Evolutionary conservation across 73 alveolate genomes (phyloP).

Genomic region (Blepharisma stoltei): DNA sequence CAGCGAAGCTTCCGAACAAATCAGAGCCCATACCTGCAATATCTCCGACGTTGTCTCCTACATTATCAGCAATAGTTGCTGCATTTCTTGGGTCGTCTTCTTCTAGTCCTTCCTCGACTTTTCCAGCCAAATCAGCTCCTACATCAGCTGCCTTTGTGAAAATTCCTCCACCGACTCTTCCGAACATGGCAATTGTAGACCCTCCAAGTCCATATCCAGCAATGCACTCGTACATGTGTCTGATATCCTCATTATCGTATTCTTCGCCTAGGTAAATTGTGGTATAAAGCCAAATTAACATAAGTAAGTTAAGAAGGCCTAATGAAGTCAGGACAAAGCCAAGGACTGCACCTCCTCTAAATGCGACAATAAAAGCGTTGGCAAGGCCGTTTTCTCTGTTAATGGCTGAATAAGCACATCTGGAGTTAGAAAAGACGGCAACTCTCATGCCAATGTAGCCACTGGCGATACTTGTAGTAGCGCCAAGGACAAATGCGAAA

Average conservation of each 20-base stretch:
- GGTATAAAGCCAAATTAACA: slow-evolving; percentile 57
- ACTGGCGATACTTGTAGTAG: slow-evolving; percentile 63
- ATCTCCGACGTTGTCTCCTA: slow-evolving; percentile 97
- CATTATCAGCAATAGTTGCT: slow-evolving; percentile 97
- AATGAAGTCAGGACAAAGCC: slow-evolving; percentile 85
- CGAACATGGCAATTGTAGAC: slow-evolving; percentile 93
- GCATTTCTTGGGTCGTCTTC: slow-evolving; percentile 94
- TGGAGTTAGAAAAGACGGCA: slow-evolving; percentile 71
- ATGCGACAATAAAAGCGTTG: slow-evolving; percentile 70
- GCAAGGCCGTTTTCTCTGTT: slow-evolving; percentile 49
- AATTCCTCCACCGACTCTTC: slow-evolving; percentile 99
- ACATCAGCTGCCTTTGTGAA: slow-evolving; percentile 98
- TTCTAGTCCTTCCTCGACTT: slow-evolving; percentile 76
- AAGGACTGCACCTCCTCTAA: slow-evolving; percentile 82
- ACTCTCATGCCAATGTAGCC: slow-evolving; percentile 91
- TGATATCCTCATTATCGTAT: slow-evolving; percentile 29
- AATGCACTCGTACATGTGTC: slow-evolving; percentile 73
- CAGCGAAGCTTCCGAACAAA: slow-evolving; percentile 96
- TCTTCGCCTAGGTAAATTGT: slow-evolving; percentile 29
- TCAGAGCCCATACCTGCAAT: slow-evolving; percentile 99
- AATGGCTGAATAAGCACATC: slow-evolving; percentile 59
- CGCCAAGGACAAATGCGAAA: slow-evolving; percentile 77
- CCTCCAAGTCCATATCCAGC: slow-evolving; percentile 99
- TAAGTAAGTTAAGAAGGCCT: slow-evolving; percentile 59
- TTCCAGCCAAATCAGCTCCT: slow-evolving; percentile 92